phyloP scores from a whole-genome alignment of 768 basidiomycete genomes.

The Trametes gibbosa region DNA sequence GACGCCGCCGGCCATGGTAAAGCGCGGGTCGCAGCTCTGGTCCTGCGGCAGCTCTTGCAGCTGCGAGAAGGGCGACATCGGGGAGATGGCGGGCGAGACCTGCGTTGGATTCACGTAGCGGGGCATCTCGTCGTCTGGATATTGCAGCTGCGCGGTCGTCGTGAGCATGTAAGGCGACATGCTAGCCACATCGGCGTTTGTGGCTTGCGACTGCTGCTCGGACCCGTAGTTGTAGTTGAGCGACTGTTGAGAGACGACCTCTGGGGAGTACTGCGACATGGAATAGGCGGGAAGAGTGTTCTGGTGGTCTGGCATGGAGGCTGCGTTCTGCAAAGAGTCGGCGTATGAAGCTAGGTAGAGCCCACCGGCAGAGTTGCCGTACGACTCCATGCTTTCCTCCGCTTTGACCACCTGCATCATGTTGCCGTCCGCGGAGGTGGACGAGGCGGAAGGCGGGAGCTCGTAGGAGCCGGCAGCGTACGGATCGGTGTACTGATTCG shows the following conservation, averaged over 20 bases:
- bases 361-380: neutral
- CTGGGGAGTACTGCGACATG: slow-evolving; percentile 1
- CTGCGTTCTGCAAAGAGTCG: slow-evolving; percentile 2
- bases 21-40: slow-evolving; percentile 21
- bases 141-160: slow-evolving; percentile 9
- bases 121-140: slow-evolving; percentile 12
- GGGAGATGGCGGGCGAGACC: slow-evolving; percentile 19
- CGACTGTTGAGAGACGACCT: neutral
- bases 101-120: slow-evolving; percentile 23
- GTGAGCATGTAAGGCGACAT: slow-evolving; percentile 8
- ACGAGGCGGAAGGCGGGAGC: neutral
- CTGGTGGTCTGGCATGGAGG: slow-evolving; percentile 1
- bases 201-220: neutral
- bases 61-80: slow-evolving; percentile 14
- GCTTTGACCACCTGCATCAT: neutral
- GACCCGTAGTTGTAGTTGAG: slow-evolving; percentile 8
- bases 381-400: slow-evolving; percentile 3
- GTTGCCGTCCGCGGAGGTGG: neutral
- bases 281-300: neutral
- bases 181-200: slow-evolving; percentile 4
- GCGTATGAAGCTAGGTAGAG: slow-evolving; percentile 3
- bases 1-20: slow-evolving; percentile 9
- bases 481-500: slow-evolving; percentile 11
- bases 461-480: slow-evolving; percentile 10
- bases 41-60: slow-evolving; percentile 11